These are phyloP conservation scores for Combretum micranthum DNA, from an alignment of 345 rosid genomes.

Conservation along the genomic window DNA sequence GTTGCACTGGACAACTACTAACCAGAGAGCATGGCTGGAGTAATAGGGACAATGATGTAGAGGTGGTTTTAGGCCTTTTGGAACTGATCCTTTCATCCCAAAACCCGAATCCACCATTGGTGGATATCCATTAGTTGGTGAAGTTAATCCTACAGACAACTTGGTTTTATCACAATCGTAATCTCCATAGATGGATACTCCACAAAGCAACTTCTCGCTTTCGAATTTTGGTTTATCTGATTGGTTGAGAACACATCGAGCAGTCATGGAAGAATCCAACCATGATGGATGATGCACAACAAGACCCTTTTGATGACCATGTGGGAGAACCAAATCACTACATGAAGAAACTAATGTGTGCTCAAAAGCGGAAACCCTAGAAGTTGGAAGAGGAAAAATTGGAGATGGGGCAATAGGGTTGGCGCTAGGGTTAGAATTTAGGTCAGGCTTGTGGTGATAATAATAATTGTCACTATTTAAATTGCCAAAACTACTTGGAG, in stretches of 20 bases:
- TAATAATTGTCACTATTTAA: too few relatives aligned
- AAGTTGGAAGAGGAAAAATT: background rate
- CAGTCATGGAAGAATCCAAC: background rate
- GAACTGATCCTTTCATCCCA: constrained; percentile 12
- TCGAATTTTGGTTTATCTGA: background rate
- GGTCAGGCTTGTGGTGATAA: constrained; percentile 6
- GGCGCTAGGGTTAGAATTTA: constrained; percentile 8
- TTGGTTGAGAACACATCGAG: background rate
- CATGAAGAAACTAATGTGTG: constrained; percentile 8
- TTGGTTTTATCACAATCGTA: constrained; percentile 16
- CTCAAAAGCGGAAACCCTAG: constrained; percentile 25
- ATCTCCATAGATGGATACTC: background rate
- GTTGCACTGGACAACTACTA: constrained; percentile 20
- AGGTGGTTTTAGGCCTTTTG: constrained; percentile 28
- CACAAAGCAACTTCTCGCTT: background rate
- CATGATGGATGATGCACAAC: constrained; percentile 1
- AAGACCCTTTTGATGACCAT: constrained; percentile 3
- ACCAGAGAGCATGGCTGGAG: constrained; percentile 13
- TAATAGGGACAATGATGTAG: constrained; percentile 16
- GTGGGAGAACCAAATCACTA: constrained; percentile 3
- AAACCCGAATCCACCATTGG: constrained; percentile 2
- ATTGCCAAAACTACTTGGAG: too few relatives aligned
- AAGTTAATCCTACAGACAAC: constrained; percentile 27
- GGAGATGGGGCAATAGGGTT: constrained; percentile 10
- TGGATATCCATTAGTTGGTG: constrained; percentile 13